Percentiles rank a stretch among this genome's conserved stretches.
Conservation (phyloP, 2,329 filamentous ascomycete genomes). For the Teratosphaeria pseudoeucalypti region DNA sequence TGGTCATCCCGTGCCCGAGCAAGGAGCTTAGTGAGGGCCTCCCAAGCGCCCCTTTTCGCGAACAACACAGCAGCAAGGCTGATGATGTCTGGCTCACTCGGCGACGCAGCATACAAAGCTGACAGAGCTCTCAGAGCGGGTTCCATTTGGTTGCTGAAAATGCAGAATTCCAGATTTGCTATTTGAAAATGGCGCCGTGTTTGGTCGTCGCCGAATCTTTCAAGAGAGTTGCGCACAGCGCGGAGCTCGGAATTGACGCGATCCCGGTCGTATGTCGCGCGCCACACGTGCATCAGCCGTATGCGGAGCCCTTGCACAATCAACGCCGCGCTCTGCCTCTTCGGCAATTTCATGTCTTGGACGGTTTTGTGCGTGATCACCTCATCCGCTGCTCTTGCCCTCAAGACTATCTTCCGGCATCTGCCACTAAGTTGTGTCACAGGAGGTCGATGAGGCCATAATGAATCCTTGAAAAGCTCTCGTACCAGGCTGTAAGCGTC, state of each 20-base stretch:
- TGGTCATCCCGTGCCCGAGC: not conserved
- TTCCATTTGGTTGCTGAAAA: not conserved
- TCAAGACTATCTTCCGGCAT: not conserved
- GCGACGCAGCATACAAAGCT: not conserved
- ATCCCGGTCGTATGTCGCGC: not conserved
- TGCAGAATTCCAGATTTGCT: not conserved
- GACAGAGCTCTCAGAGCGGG: not conserved
- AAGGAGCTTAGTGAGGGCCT: slow-evolving; percentile 3
- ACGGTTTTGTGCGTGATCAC: not conserved
- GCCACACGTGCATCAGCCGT: not conserved
- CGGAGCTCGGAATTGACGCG: not conserved
- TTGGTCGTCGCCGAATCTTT: not conserved
- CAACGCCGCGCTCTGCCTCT: not conserved
- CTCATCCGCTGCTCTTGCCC: not conserved
- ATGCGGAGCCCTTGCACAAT: not conserved
- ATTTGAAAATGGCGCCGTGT: not conserved
- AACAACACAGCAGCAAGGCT: slow-evolving; percentile 3
- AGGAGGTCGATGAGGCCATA: not conserved
- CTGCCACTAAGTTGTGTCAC: not conserved
- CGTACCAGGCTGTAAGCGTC: not conserved
- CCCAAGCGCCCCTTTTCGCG: slow-evolving; percentile 9
- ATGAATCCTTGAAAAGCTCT: not conserved
- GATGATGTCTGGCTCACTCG: not conserved
- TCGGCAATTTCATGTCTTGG: not conserved
- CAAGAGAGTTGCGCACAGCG: not conserved